These are phyloP conservation scores for Sporobolomyces phaffii DNA, from an alignment of 768 basidiomycete species.

Conservation along the genomic window DNA sequence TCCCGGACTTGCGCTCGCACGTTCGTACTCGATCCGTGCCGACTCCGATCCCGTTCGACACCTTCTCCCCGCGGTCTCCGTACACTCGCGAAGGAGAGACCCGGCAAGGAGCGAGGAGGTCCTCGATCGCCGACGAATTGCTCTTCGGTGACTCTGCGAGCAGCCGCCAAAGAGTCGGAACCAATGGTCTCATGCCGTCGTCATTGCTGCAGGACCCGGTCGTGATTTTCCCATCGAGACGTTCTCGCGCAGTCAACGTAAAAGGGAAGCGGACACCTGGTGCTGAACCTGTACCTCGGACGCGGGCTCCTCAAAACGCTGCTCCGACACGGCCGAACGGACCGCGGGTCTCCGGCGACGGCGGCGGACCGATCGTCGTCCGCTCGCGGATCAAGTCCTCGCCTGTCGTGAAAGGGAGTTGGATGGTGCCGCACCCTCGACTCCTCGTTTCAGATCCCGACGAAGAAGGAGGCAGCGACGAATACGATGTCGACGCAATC, in stretches of 20 bases:
- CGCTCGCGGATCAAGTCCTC: not conserved
- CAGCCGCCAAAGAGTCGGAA: no score
- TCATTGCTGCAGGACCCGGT: no score
- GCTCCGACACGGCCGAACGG: no score
- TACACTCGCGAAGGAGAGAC: conserved; percentile 5
- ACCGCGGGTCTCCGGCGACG: no score
- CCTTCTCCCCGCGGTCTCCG: conserved; percentile 9
- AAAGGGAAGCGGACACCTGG: no score
- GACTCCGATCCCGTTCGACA: conserved; percentile 19
- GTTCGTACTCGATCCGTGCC: not conserved
- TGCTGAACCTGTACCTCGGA: no score
- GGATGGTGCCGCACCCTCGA: not conserved
- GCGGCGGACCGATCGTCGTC: not conserved
- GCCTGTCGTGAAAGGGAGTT: not conserved
- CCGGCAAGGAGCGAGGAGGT: not conserved
- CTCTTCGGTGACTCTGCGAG: not conserved
- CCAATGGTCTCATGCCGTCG: no score
- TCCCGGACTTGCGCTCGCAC: conserved; percentile 10
- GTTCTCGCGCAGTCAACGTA: no score
- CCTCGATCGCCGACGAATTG: not conserved
- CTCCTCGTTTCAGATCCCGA: not conserved
- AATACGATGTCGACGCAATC: not conserved
- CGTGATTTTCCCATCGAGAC: no score
- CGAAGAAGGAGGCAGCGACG: not conserved
- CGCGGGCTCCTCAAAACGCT: no score